Percentiles rank a stretch among this genome's conserved stretches.
These are phyloP conservation scores for Guillardia theta DNA, from an alignment of 78 protist species.

Conservation along the genomic window DNA sequence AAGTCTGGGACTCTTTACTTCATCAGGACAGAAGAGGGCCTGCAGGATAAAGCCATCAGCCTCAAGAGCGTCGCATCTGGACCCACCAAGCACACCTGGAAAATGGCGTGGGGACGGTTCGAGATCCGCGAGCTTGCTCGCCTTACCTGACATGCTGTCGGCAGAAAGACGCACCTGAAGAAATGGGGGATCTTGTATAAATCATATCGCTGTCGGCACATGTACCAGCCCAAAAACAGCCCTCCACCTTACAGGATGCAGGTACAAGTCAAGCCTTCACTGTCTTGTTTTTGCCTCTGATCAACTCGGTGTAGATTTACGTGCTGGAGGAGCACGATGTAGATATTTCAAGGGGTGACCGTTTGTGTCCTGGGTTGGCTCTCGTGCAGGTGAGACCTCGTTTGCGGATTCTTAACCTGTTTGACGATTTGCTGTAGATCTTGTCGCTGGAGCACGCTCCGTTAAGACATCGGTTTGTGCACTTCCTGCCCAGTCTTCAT, in stretches of 20 bases:
- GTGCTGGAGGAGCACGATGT: background rate
- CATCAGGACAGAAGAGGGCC: background rate
- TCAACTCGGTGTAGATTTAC: too few species aligned
- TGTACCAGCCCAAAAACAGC: background rate
- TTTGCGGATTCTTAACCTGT: too few species aligned
- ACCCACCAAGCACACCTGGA: constrained; percentile 28
- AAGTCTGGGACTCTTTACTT: background rate
- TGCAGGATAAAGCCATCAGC: background rate
- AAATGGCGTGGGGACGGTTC: background rate
- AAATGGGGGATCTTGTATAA: background rate
- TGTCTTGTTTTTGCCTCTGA: too few species aligned
- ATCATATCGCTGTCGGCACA: background rate
- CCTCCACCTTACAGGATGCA: constrained; percentile 21
- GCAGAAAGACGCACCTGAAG: background rate
- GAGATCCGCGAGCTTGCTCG: background rate
- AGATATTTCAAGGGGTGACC: background rate
- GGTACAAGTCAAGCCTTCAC: too few species aligned
- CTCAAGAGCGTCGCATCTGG: constrained; percentile 7
- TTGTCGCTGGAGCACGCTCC: background rate
- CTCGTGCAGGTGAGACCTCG: background rate
- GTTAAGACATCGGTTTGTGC: too few species aligned
- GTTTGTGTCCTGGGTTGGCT: background rate
- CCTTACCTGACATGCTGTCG: background rate
- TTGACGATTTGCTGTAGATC: background rate
- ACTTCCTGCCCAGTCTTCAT: too few species aligned